phyloP scores from a whole-genome alignment of 2,329 filamentous ascomycete species.

The Sporothrix variecibatus region DNA sequence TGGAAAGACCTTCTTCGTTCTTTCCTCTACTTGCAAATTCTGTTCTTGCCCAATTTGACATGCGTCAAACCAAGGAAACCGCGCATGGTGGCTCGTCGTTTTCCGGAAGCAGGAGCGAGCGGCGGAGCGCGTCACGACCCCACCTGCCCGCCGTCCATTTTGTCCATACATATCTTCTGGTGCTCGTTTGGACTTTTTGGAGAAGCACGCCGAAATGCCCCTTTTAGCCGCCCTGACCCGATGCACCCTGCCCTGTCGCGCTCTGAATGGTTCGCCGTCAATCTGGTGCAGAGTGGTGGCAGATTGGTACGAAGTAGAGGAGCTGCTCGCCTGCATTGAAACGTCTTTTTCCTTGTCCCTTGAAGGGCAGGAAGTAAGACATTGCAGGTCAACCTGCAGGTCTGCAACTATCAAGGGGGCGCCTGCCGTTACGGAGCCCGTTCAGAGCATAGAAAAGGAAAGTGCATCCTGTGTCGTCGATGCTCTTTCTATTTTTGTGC shows the following conservation, averaged over 20 bases:
- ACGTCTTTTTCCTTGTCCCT: background rate
- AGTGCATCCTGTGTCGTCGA: background rate
- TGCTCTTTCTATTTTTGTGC: background rate
- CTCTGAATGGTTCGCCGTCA: conserved; percentile 23
- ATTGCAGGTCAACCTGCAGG: conserved; percentile 9
- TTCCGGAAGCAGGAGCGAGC: conserved; percentile 25
- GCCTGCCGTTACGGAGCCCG: background rate
- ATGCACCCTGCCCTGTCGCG: conserved; percentile 24
- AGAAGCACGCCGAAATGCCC: background rate
- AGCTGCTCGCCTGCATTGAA: background rate
- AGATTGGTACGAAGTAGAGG: background rate
- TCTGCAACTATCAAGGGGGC: background rate
- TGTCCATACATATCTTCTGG: background rate
- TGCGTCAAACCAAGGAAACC: conserved; percentile 20
- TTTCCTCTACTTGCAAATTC: background rate
- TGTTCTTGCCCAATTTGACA: background rate
- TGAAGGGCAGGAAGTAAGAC: background rate
- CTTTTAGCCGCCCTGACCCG: conserved; percentile 29
- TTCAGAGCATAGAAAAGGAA: conserved; percentile 1
- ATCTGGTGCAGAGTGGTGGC: background rate
- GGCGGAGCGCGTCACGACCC: conserved; percentile 28
- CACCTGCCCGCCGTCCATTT: conserved; percentile 24
- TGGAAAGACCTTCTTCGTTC: background rate
- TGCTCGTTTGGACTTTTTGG: background rate
- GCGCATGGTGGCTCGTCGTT: conserved; percentile 13